phyloP scores from a whole-genome alignment of 306 rosid genomes.

The Parietaria judaica region DNA sequence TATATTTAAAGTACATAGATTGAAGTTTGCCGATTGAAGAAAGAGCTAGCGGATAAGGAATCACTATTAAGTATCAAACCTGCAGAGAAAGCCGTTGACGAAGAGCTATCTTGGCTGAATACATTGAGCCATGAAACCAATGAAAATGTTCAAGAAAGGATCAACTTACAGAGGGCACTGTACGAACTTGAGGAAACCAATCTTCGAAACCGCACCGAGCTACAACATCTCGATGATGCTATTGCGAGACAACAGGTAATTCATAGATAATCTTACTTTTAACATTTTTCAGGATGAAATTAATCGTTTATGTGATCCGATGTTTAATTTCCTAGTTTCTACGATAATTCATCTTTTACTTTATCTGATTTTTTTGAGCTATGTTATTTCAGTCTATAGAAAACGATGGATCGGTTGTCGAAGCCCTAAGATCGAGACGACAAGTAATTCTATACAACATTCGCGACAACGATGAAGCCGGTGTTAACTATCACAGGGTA shows the following conservation, averaged over 20 bases:
- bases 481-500: constrained; percentile 44
- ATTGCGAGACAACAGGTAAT: constrained; percentile 48
- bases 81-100: constrained; percentile 44
- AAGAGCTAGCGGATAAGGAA: constrained; percentile 52
- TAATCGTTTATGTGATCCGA: not conserved
- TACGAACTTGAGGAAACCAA: constrained; percentile 60
- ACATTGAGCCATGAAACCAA: constrained; percentile 49
- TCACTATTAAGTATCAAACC: constrained; percentile 38
- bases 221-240: constrained; percentile 54
- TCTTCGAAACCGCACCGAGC: constrained; percentile 42
- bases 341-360: too few relatives aligned
- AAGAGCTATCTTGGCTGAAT: constrained; percentile 48
- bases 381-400: constrained; percentile 31
- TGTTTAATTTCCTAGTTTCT: not conserved
- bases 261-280: not conserved
- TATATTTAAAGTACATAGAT: constrained; percentile 24
- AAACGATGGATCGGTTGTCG: constrained; percentile 38
- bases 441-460: constrained; percentile 58
- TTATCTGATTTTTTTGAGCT: not conserved
- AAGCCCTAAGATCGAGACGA: constrained; percentile 34
- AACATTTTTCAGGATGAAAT: not conserved
- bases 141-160: constrained; percentile 62
- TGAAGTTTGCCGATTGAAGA: constrained; percentile 46
- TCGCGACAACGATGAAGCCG: constrained; percentile 57
- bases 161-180: constrained; percentile 54